Evolutionary conservation across 2,329 filamentous ascomycete species (phyloP).

Genomic region (Tolypocladium tropicale): DNA sequence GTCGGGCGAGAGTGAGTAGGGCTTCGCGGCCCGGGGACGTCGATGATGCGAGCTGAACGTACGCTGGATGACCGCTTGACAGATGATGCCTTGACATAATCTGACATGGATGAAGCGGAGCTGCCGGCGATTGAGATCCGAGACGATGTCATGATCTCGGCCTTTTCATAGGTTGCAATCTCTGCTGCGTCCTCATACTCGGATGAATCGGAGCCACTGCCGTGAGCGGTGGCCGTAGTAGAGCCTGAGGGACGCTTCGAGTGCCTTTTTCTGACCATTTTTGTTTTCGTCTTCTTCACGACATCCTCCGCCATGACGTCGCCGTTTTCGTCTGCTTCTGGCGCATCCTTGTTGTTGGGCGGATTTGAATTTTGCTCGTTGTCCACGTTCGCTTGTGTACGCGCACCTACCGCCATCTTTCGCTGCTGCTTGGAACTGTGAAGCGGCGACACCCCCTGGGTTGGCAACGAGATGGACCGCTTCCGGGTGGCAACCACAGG

Average conservation of each 20-base stretch:
- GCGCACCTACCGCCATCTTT: neutral
- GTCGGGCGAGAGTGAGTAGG: conserved; percentile 37
- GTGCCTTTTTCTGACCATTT: too few relatives aligned
- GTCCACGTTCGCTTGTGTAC: neutral
- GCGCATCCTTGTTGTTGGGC: neutral
- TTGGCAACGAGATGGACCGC: conserved; percentile 40
- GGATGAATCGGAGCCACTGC: conserved; percentile 7
- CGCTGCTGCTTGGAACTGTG: neutral
- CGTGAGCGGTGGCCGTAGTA: neutral
- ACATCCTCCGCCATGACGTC: neutral
- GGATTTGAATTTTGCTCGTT: neutral
- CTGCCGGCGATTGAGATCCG: conserved; percentile 44
- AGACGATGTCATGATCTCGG: conserved; percentile 46
- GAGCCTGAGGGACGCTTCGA: neutral
- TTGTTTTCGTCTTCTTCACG: neutral
- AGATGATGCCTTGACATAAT: conserved; percentile 29
- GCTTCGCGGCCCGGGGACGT: conserved; percentile 42
- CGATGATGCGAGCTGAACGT: conserved; percentile 47
- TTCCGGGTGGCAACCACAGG: conserved; percentile 26
- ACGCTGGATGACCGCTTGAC: conserved; percentile 34
- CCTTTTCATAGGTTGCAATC: conserved; percentile 41
- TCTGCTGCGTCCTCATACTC: conserved; percentile 32
- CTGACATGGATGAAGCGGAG: conserved; percentile 38
- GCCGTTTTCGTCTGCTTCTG: neutral
- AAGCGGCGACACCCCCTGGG: conserved; percentile 15